phyloP scores from a whole-genome alignment of 208 protist genomes.

The Acanthamoeba castellanii region DNA sequence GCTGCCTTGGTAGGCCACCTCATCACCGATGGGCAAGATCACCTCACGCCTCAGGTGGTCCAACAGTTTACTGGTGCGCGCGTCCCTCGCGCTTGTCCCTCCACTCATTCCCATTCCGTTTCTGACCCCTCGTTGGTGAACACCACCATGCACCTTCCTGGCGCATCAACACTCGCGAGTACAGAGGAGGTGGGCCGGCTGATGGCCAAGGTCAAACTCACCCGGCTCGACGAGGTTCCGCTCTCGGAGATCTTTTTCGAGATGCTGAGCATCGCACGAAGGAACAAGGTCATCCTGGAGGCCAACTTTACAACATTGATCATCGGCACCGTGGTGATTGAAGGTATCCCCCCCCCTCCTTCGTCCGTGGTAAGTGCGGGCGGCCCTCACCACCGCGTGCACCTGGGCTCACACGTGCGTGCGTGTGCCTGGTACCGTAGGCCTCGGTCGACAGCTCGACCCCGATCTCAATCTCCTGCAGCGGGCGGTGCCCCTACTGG shows the following conservation, averaged over 20 bases:
- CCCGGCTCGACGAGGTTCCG: not conserved
- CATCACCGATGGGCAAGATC: conserved; percentile 25
- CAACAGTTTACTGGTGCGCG: not conserved
- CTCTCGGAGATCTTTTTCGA: conserved; percentile 7
- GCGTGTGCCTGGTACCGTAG: too few species aligned
- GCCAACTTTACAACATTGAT: conserved; percentile 63
- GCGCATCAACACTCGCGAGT: too few species aligned
- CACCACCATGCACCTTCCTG: not conserved
- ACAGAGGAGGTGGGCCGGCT: not conserved
- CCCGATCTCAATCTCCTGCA: conserved; percentile 77
- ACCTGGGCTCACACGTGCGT: too few species aligned
- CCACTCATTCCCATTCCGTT: not conserved
- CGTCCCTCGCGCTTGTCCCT: not conserved
- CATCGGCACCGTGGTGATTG: conserved; percentile 81
- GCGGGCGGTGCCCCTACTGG: conserved; percentile 76
- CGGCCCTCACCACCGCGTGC: too few species aligned
- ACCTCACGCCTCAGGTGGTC: not conserved
- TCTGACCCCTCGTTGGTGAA: too few species aligned
- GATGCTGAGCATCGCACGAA: conserved; percentile 8
- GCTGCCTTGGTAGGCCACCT: not conserved
- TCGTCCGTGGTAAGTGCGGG: not conserved
- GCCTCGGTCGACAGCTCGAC: conserved; percentile 80
- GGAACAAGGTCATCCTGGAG: conserved; percentile 29
- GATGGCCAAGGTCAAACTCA: conserved; percentile 16
- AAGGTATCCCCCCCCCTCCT: not conserved